Conservation (phyloP, 176 grass and related monocot genomes). For the Neostapfia colusana region DNA sequence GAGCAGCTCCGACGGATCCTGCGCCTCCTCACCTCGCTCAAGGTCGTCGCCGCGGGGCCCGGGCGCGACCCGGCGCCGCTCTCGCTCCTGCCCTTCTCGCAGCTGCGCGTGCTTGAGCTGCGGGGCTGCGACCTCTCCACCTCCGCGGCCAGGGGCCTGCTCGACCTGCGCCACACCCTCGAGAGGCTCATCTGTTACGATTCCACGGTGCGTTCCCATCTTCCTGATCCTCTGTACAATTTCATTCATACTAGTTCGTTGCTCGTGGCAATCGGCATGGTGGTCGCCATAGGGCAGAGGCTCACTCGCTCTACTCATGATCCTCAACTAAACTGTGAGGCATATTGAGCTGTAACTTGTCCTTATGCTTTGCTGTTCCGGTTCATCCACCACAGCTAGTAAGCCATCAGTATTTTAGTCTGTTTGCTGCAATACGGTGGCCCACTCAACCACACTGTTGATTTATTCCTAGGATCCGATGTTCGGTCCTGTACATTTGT, state of each 20-base stretch:
- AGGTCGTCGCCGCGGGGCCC: constrained; percentile 59
- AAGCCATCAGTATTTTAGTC: background rate
- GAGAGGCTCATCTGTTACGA: constrained; percentile 46
- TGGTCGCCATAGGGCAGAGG: background rate
- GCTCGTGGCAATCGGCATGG: background rate
- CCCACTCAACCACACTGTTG: constrained; percentile 22
- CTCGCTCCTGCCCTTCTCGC: constrained; percentile 31
- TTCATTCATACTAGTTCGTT: background rate
- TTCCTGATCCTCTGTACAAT: background rate
- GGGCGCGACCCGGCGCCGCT: constrained; percentile 71
- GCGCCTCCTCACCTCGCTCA: constrained; percentile 69
- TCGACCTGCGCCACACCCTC: constrained; percentile 69
- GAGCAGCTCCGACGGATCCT: constrained; percentile 82
- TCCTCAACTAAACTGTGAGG: constrained; percentile 20
- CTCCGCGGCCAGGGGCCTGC: constrained; percentile 64
- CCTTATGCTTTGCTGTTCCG: constrained; percentile 23
- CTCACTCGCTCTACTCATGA: background rate
- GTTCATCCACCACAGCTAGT: constrained; percentile 27
- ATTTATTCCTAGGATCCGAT: constrained; percentile 33
- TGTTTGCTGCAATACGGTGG: constrained; percentile 4
- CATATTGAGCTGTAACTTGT: constrained; percentile 21
- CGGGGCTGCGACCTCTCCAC: constrained; percentile 78
- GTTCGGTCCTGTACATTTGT: background rate
- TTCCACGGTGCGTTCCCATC: constrained; percentile 59
- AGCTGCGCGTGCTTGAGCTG: constrained; percentile 49